Evolutionary conservation across 176 grass and related monocot species (phyloP).

Genomic region (Panicum miliaceum): DNA sequence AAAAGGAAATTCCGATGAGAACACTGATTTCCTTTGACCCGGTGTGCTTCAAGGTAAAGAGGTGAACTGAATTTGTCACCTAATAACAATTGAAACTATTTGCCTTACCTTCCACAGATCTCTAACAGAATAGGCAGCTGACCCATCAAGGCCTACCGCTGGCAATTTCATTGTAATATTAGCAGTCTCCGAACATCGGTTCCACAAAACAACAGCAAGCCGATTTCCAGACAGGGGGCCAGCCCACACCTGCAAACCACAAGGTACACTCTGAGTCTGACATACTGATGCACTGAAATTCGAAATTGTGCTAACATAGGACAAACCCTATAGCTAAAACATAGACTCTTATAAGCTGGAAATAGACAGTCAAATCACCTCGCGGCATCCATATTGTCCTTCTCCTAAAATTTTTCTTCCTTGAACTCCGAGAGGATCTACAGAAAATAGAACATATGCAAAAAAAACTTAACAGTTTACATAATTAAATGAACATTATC

Average conservation of each 20-base stretch:
- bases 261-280: constrained; percentile 17
- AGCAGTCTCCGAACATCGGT: constrained; percentile 67
- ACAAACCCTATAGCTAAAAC: background rate
- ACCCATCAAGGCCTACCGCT: constrained; percentile 60
- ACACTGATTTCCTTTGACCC: background rate
- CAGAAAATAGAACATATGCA: constrained; percentile 46
- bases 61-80: background rate
- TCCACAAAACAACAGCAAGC: constrained; percentile 75
- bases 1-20: constrained; percentile 25
- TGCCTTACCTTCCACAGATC: constrained; percentile 72
- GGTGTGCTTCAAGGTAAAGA: background rate
- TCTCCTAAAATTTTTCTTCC: constrained; percentile 72
- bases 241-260: constrained; percentile 78
- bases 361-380: constrained; percentile 57
- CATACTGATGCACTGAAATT: background rate
- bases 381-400: constrained; percentile 67
- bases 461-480: background rate
- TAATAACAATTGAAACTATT: constrained; percentile 23
- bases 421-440: constrained; percentile 93
- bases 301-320: background rate
- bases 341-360: background rate
- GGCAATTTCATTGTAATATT: constrained; percentile 66
- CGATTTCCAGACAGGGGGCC: constrained; percentile 76
- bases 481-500: background rate
- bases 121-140: constrained; percentile 66